Evolutionary conservation across 1,284 basidiomycete species (phyloP).

Genomic region (Dichomitus squalens): DNA sequence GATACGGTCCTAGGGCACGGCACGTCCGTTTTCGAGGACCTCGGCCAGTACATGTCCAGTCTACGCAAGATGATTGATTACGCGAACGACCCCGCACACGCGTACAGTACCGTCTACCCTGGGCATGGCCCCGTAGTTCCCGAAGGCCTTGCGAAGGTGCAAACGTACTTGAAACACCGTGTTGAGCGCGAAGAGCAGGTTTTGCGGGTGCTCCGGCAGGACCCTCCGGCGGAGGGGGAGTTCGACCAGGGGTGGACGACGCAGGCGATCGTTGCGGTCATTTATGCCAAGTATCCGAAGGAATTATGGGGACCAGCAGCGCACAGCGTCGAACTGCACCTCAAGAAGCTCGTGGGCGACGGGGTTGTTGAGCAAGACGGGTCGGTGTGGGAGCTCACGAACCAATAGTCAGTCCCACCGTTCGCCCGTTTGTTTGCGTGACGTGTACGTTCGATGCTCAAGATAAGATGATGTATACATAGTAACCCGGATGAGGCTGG

Average conservation of each 20-base stretch:
- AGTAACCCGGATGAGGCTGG: slow-evolving; percentile 7
- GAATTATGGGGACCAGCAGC: slow-evolving; percentile 77
- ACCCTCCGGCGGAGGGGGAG: slow-evolving; percentile 12
- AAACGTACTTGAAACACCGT: slow-evolving; percentile 81
- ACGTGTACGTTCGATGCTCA: not conserved
- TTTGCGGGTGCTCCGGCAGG: slow-evolving; percentile 54
- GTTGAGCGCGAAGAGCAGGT: slow-evolving; percentile 84
- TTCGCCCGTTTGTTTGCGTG: not conserved
- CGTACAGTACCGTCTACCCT: slow-evolving; percentile 69
- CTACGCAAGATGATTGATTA: slow-evolving; percentile 65
- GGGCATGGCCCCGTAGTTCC: slow-evolving; percentile 84
- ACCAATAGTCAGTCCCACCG: slow-evolving; percentile 10
- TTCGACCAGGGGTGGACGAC: slow-evolving; percentile 51
- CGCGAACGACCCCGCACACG: slow-evolving; percentile 12
- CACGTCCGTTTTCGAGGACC: slow-evolving; percentile 89
- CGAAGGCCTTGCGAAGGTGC: slow-evolving; percentile 61
- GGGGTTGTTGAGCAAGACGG: slow-evolving; percentile 54
- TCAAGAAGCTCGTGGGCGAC: slow-evolving; percentile 75
- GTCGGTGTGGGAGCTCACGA: slow-evolving; percentile 37
- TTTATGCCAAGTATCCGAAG: slow-evolving; percentile 75
- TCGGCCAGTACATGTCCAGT: slow-evolving; percentile 71
- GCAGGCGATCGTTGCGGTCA: slow-evolving; percentile 62
- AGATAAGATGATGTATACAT: slow-evolving; percentile 13
- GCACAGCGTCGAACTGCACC: slow-evolving; percentile 69
- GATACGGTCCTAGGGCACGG: slow-evolving; percentile 93